Conservation (phyloP, 1,139 yeast species). For the Kurtzmaniella quercitrusa region DNA sequence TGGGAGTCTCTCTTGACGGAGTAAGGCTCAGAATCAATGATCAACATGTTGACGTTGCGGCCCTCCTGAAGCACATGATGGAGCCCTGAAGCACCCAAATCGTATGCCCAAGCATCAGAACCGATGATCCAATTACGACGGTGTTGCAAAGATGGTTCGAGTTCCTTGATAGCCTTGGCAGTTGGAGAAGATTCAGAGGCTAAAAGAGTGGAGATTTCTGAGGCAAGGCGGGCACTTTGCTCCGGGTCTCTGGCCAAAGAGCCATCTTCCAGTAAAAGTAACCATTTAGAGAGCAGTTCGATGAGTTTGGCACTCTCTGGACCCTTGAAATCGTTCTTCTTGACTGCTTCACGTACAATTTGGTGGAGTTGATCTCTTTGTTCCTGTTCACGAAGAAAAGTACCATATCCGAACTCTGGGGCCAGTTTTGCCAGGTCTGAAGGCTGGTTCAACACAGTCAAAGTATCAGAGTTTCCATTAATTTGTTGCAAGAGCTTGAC, state of each 20-base stretch:
- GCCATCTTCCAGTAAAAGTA: slow-evolving; percentile 38
- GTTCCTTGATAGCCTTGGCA: slow-evolving; percentile 43
- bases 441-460: slow-evolving; percentile 57
- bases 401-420: slow-evolving; percentile 90
- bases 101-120: slow-evolving; percentile 94
- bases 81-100: slow-evolving; percentile 87
- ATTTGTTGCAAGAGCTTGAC: slow-evolving; percentile 70
- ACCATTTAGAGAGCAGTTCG: slow-evolving; percentile 67
- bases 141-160: slow-evolving; percentile 40
- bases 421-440: slow-evolving; percentile 36
- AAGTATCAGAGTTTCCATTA: slow-evolving; percentile 32
- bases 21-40: slow-evolving; percentile 91
- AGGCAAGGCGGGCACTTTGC: slow-evolving; percentile 21
- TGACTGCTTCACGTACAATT: slow-evolving; percentile 48
- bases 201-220: slow-evolving; percentile 39
- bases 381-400: slow-evolving; percentile 56
- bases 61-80: slow-evolving; percentile 78
- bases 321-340: slow-evolving; percentile 44
- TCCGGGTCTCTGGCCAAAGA: slow-evolving; percentile 13
- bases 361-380: slow-evolving; percentile 43
- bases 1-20: slow-evolving; percentile 29
- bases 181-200: slow-evolving; percentile 32
- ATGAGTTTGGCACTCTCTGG: slow-evolving; percentile 46
- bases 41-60: slow-evolving; percentile 75
- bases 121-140: slow-evolving; percentile 82